A percentile compares a stretch with the other conserved stretches of the same genome.
These are phyloP conservation scores for Colletotrichum agaves DNA, from an alignment of 2,329 filamentous ascomycete genomes.

Conservation along the genomic window DNA sequence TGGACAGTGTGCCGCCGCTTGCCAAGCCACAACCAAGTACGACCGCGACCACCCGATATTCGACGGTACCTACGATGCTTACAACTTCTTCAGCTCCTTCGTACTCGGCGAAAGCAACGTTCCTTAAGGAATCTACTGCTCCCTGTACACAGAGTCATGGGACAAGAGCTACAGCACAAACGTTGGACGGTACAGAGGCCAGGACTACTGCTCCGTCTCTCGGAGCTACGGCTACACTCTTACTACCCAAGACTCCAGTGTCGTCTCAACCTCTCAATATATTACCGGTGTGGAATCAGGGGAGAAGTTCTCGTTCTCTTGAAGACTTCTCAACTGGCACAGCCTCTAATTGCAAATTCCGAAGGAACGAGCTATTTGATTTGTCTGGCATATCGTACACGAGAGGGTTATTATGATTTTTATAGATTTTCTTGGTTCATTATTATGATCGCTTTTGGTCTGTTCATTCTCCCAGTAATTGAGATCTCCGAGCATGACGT, in stretches of 20 bases:
- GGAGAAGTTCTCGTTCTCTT: too few relatives aligned
- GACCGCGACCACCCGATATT: constrained; percentile 13
- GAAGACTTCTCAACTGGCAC: too few relatives aligned
- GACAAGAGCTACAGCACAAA: constrained; percentile 32
- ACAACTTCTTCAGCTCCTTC: constrained; percentile 35
- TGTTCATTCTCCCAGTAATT: too few relatives aligned
- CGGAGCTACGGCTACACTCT: constrained; percentile 22
- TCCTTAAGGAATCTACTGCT: constrained; percentile 25
- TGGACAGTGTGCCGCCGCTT: constrained; percentile 16
- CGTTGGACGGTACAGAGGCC: constrained; percentile 26
- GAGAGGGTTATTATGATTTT: too few relatives aligned
- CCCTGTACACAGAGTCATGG: constrained; percentile 25
- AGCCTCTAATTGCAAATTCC: too few relatives aligned
- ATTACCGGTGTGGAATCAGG: too few relatives aligned
- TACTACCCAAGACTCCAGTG: background rate
- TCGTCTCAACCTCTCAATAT: too few relatives aligned
- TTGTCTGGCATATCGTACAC: too few relatives aligned
- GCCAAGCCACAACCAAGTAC: constrained; percentile 20
- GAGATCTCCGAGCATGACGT: too few relatives aligned
- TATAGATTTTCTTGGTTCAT: too few relatives aligned
- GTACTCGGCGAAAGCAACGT: constrained; percentile 12
- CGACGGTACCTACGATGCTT: constrained; percentile 29
- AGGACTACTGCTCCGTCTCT: constrained; percentile 23
- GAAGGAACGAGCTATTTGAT: too few relatives aligned
- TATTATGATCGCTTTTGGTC: too few relatives aligned